phyloP scores from a whole-genome alignment of 257 asterid genomes.

The Solanum arcanum region DNA sequence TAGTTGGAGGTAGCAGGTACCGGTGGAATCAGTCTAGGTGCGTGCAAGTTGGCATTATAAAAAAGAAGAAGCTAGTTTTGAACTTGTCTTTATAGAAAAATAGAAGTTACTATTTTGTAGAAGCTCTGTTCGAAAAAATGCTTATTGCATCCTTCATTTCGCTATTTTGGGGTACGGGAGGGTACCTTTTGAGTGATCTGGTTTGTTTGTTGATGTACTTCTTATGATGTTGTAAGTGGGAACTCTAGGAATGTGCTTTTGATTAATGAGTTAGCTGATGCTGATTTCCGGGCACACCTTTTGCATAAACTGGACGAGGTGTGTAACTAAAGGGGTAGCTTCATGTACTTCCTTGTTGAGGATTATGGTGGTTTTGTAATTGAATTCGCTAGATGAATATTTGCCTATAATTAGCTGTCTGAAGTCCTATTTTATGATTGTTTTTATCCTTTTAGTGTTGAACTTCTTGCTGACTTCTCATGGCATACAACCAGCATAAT shows the following conservation, averaged over 20 bases:
- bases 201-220: background rate
- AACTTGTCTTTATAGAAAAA: background rate
- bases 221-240: background rate
- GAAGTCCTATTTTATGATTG: background rate
- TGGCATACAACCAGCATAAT: background rate
- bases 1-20: background rate
- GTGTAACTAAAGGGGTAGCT: background rate
- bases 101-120: background rate
- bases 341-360: background rate
- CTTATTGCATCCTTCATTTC: background rate
- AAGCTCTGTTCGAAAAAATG: background rate
- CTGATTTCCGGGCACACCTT: background rate
- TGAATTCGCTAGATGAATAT: background rate
- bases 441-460: background rate
- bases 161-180: background rate
- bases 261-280: background rate
- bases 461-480: background rate
- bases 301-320: background rate
- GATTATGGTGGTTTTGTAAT: background rate
- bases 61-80: background rate
- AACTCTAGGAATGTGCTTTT: background rate
- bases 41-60: background rate
- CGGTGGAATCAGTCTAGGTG: background rate
- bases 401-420: background rate
- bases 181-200: background rate